Evolutionary conservation across 768 basidiomycete species (phyloP).

Genomic region (Lactarius akahatsu): DNA sequence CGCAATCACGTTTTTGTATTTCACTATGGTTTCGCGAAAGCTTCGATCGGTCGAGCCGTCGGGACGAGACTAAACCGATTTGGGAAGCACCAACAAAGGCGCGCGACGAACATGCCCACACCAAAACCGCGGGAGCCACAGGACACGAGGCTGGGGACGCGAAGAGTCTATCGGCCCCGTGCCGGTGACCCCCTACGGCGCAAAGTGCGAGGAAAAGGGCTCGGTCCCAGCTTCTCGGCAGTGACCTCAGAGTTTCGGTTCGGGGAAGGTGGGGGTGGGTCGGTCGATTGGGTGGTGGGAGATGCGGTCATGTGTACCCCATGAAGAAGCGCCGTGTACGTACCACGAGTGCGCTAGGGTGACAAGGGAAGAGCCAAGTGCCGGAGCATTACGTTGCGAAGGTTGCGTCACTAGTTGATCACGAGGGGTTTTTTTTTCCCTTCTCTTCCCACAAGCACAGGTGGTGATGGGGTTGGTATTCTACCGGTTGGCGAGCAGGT

Average conservation of each 20-base stretch:
- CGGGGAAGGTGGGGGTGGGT: not conserved
- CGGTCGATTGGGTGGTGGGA: not conserved
- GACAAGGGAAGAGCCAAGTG: not conserved
- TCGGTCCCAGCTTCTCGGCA: not conserved
- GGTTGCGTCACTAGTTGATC: not conserved
- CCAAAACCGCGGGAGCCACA: not conserved
- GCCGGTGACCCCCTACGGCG: not conserved
- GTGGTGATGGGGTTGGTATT: not conserved
- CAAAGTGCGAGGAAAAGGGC: not conserved
- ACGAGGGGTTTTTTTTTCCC: not conserved
- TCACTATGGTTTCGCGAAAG: conserved; percentile 1
- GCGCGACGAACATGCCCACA: not conserved
- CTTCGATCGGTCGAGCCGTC: conserved; percentile 15
- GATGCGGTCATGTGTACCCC: not conserved
- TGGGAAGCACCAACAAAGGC: conserved; percentile 1
- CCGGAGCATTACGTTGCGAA: not conserved
- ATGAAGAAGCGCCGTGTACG: not conserved
- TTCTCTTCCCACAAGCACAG: not conserved
- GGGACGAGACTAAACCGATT: conserved; percentile 17
- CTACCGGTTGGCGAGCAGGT: not conserved
- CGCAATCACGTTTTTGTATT: conserved; percentile 4
- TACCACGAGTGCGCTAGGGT: not conserved
- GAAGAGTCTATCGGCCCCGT: conserved; percentile 2
- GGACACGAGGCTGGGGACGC: not conserved
- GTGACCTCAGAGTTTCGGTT: conserved; percentile 1